phyloP scores from a whole-genome alignment of 495 filamentous ascomycete species.

The Pyrenopolyporus hunteri region DNA sequence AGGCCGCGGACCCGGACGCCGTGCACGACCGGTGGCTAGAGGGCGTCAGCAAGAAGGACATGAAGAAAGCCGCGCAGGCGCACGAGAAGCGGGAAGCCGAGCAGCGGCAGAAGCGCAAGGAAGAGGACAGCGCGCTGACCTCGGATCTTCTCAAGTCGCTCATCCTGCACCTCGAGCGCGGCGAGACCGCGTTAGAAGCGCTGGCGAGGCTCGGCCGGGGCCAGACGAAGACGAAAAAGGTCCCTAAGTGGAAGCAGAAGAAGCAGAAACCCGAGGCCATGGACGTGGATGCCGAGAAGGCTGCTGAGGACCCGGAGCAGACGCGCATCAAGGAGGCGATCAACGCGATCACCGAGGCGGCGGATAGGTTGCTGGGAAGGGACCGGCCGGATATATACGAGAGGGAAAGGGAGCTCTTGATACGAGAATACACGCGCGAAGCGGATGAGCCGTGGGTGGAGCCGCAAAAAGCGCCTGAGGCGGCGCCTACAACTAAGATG shows the following conservation, averaged over 20 bases:
- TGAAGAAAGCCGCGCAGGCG: slow-evolving; percentile 84
- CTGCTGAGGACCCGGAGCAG: slow-evolving; percentile 72
- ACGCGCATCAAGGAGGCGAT: slow-evolving; percentile 71
- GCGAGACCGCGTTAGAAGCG: slow-evolving; percentile 89
- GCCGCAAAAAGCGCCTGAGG: slow-evolving; percentile 39
- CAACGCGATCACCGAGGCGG: slow-evolving; percentile 82
- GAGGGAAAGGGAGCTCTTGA: slow-evolving; percentile 79
- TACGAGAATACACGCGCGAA: slow-evolving; percentile 82
- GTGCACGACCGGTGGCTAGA: slow-evolving; percentile 92
- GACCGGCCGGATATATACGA: slow-evolving; percentile 91
- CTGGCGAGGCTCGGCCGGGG: slow-evolving; percentile 79
- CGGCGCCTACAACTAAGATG: slow-evolving; percentile 51
- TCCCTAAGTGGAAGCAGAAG: slow-evolving; percentile 65
- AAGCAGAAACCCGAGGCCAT: slow-evolving; percentile 65
- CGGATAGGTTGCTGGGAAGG: slow-evolving; percentile 80
- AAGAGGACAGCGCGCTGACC: slow-evolving; percentile 75
- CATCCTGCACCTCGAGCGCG: slow-evolving; percentile 74
- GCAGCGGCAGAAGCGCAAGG: slow-evolving; percentile 66
- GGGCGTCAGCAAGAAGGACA: slow-evolving; percentile 90
- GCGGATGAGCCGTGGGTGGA: slow-evolving; percentile 93
- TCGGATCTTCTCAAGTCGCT: slow-evolving; percentile 74
- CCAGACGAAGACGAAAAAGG: slow-evolving; percentile 68
- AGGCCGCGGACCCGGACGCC: slow-evolving; percentile 85
- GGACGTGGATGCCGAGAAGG: slow-evolving; percentile 65
- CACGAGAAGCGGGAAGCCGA: slow-evolving; percentile 86